Evolutionary conservation across 768 basidiomycete species (phyloP).

Genomic region (Tylopilus balloui): DNA sequence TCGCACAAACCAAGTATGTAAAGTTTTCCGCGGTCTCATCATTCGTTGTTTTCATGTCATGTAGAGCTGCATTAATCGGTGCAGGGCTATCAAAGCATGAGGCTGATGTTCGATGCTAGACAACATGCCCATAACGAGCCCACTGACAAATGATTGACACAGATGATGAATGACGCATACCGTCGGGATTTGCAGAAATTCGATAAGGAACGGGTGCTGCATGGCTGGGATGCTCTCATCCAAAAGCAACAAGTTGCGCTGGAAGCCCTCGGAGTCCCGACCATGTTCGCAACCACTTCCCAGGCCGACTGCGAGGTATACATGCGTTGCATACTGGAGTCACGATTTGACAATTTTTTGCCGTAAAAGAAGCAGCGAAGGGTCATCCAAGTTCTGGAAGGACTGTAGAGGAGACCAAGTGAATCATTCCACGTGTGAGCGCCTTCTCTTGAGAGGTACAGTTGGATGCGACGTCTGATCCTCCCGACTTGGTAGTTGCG

Average conservation of each 20-base stretch:
- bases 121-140: slow-evolving; percentile 1
- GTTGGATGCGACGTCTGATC: neutral
- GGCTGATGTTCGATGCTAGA: slow-evolving; percentile 30
- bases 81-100: slow-evolving; percentile 64
- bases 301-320: slow-evolving; percentile 54
- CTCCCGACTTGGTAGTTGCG: neutral
- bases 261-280: slow-evolving; percentile 57
- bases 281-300: slow-evolving; percentile 59
- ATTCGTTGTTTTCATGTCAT: slow-evolving; percentile 2
- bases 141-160: slow-evolving; percentile 17
- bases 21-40: neutral
- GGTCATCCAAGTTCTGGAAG: slow-evolving; percentile 66
- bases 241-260: slow-evolving; percentile 65
- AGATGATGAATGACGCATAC: slow-evolving; percentile 66
- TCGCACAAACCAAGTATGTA: slow-evolving; percentile 54
- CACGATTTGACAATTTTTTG: slow-evolving; percentile 1
- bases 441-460: neutral
- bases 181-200: slow-evolving; percentile 63
- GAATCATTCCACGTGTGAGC: slow-evolving; percentile 4
- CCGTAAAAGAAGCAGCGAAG: slow-evolving; percentile 57
- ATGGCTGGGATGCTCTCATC: slow-evolving; percentile 75
- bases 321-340: neutral
- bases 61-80: slow-evolving; percentile 66
- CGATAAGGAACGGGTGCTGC: slow-evolving; percentile 62
- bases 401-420: slow-evolving; percentile 30